Evolutionary conservation across 192 early-diverging fungal genomes (phyloP).

Genomic region (Jimgerdemannia flammicorona): DNA sequence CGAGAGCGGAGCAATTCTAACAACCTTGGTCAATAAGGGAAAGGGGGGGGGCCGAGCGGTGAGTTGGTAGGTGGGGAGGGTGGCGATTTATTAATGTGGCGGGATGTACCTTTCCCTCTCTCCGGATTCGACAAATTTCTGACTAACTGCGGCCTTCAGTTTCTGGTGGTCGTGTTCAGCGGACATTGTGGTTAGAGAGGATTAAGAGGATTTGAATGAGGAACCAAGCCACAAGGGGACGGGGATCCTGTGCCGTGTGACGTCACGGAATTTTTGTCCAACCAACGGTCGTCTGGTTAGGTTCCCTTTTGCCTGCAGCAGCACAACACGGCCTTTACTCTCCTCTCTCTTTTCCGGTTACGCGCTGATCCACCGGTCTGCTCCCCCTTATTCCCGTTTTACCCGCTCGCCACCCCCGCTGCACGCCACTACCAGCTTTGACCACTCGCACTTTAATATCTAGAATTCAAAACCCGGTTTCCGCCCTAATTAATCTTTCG

Average conservation of each 20-base stretch:
- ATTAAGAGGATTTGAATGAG: neutral
- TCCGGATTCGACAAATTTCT: slow-evolving; percentile 5
- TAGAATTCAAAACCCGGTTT: too few relatives aligned
- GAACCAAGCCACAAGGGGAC: neutral
- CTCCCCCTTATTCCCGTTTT: too few relatives aligned
- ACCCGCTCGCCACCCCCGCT: too few relatives aligned
- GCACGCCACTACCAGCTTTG: too few relatives aligned
- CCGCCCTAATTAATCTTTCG: neutral
- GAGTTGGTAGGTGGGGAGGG: neutral
- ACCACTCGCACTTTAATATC: too few relatives aligned
- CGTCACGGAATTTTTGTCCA: too few relatives aligned
- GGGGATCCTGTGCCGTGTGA: neutral
- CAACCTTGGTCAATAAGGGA: neutral
- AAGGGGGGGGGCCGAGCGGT: neutral
- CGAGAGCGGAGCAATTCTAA: neutral
- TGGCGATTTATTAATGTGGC: neutral
- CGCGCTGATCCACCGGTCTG: too few relatives aligned
- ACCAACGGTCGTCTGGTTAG: too few relatives aligned
- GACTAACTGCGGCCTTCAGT: neutral
- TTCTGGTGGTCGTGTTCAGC: neutral
- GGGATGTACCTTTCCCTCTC: slow-evolving; percentile 2
- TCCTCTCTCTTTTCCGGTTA: too few relatives aligned
- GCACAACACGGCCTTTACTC: too few relatives aligned
- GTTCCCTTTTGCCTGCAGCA: too few relatives aligned
- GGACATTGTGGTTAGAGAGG: neutral